These are phyloP conservation scores for Aspergillus ochraceoroseus DNA, from an alignment of 2,329 filamentous ascomycete genomes.

Conservation along the genomic window DNA sequence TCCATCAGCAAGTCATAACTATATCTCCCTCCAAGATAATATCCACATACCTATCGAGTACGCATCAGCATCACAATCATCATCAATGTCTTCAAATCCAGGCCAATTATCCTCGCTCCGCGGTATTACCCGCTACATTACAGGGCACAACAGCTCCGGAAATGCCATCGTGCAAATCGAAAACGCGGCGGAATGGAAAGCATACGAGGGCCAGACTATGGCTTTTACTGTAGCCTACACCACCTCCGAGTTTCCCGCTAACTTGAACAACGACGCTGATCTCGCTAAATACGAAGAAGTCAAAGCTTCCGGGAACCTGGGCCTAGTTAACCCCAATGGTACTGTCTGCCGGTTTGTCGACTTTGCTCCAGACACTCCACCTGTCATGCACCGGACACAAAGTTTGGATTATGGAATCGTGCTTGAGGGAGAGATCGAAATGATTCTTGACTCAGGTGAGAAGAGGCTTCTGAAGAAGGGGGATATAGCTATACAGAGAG, in stretches of 20 bases:
- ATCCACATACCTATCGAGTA: too few species aligned
- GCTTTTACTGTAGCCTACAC: constrained; percentile 43
- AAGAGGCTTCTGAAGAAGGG: constrained; percentile 46
- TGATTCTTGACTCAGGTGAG: constrained; percentile 52
- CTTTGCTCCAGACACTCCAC: constrained; percentile 43
- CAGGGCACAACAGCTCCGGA: constrained; percentile 35
- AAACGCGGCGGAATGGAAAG: constrained; percentile 27
- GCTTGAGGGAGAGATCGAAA: constrained; percentile 51
- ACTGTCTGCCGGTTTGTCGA: constrained; percentile 48
- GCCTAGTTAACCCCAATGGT: constrained; percentile 39
- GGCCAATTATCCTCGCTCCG: constrained; percentile 26
- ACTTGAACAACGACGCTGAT: constrained; percentile 37
- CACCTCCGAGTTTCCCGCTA: constrained; percentile 35
- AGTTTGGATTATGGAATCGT: constrained; percentile 54
- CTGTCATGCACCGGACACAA: constrained; percentile 52
- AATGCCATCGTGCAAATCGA: constrained; percentile 38
- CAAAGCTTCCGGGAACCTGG: constrained; percentile 25
- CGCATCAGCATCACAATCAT: too few species aligned
- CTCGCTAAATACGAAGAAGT: constrained; percentile 31
- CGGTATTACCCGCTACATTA: constrained; percentile 34
- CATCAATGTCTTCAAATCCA: constrained; percentile 11
- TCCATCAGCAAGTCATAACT: too few species aligned
- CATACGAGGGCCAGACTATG: constrained; percentile 29
- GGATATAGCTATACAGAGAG: constrained; percentile 54
- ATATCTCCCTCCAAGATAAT: too few species aligned